Base-by-base conservation (phyloP, 2,329 filamentous ascomycete species). In the Pseudogymnoascus sp. region DNA sequence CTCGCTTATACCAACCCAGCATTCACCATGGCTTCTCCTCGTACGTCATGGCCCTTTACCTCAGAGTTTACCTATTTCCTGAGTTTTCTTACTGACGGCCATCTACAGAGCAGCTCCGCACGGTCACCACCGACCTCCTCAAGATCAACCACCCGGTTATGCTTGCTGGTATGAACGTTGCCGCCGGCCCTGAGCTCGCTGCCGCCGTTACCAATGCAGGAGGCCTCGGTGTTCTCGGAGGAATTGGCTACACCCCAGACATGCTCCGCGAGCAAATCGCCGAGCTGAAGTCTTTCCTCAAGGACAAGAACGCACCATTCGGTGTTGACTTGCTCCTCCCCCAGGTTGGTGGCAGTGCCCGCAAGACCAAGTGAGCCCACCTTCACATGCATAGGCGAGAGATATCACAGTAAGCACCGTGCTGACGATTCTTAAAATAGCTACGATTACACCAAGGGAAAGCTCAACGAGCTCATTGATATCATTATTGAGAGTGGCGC, bases 381-480 rank as follows among this genome's bases (percentile, higher is more conserved):
- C 6, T 60, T 62, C 63, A 35, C 31, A 61, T 60, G 14, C 60
- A 12, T 18, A 61, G 11, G 16, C 18, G 40, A 33, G 16, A 63
- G 11, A 23, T n/a, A 33, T 65, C 61, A 47, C 25, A 47, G 28
- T 18, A 61, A 66, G 65, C 65, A 69, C 62, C 62, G 28, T 62
- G 68, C 68, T 70, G 56, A 74, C 67, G 63, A 38, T 11, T 61
- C 63, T 62, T 62, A 65, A 62, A 62, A 63, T 72, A 97, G 93
- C 85, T 96, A 97, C 79, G 94, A 99, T 79, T 99, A 99, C 82
- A 99, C 94, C 73, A 97, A 99, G 83, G 94, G 94, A 76, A 97
- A 97, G 81, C 90, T 99, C 67, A 82, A 90, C 76, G 90, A 93
- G 76, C 86, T 99, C 63, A 78, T 96, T 75, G 88, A 92, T 75